Evolutionary conservation across 192 early-diverging fungal species (phyloP).

Genomic region (Funneliformis mosseae): DNA sequence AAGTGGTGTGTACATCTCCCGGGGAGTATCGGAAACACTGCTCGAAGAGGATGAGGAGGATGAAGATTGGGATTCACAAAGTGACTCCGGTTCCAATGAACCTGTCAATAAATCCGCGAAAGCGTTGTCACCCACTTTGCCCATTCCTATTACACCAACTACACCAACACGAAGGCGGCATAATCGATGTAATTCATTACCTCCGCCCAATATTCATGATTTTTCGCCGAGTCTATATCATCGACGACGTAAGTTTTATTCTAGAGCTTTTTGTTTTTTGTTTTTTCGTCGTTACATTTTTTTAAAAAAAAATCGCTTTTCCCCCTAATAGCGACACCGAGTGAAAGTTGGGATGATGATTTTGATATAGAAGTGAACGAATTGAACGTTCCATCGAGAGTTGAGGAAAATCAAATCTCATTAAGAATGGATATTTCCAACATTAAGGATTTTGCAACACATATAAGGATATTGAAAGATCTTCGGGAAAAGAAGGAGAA

Average conservation of each 20-base stretch:
- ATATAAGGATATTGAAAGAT: constrained; percentile 43
- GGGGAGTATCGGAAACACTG: not conserved
- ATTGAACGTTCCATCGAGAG: constrained; percentile 42
- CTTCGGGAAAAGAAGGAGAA: constrained; percentile 23
- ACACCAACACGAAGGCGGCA: constrained; percentile 30
- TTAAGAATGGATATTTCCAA: constrained; percentile 45
- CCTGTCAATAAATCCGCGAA: constrained; percentile 30
- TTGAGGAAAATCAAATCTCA: constrained; percentile 44
- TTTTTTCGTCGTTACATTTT: constrained; percentile 25
- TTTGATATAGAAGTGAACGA: constrained; percentile 40
- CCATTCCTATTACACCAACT: constrained; percentile 34
- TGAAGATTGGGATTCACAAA: constrained; percentile 42
- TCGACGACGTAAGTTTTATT: constrained; percentile 9
- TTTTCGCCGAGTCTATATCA: constrained; percentile 9
- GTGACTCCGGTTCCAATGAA: constrained; percentile 21
- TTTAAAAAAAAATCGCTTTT: constrained; percentile 8
- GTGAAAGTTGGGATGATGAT: constrained; percentile 50
- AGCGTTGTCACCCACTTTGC: constrained; percentile 22
- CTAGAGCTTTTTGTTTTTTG: constrained; percentile 13
- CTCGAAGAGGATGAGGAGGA: constrained; percentile 43
- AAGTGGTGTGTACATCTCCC: not conserved
- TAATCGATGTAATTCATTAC: constrained; percentile 24
- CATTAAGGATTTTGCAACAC: constrained; percentile 45
- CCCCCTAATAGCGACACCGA: constrained; percentile 33
- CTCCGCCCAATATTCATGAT: not conserved